These are phyloP conservation scores for Phytophthora multivora DNA, from an alignment of 352 stramenopile genomes.

Conservation along the genomic window DNA sequence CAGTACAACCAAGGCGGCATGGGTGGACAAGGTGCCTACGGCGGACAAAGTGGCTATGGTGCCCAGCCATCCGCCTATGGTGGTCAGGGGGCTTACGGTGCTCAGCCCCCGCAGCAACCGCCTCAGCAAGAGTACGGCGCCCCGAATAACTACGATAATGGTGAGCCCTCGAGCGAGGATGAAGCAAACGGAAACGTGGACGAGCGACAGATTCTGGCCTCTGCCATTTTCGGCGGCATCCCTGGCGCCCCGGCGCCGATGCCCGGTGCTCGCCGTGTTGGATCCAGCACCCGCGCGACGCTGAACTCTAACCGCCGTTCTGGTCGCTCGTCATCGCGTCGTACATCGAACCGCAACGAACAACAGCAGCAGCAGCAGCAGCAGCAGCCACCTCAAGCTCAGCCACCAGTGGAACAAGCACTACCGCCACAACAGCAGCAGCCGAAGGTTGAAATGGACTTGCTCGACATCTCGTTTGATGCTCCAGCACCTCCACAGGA, in stretches of 20 bases:
- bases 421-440: conserved; percentile 38
- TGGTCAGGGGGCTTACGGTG: conserved; percentile 39
- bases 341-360: conserved; percentile 45
- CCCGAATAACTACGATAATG: conserved; percentile 50
- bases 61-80: conserved; percentile 44
- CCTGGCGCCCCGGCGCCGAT: conserved; percentile 66
- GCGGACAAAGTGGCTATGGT: conserved; percentile 42
- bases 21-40: conserved; percentile 33
- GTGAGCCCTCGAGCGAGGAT: conserved; percentile 48
- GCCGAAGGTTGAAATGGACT: conserved; percentile 71
- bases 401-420: conserved; percentile 39
- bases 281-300: conserved; percentile 28
- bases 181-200: conserved; percentile 48
- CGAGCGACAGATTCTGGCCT: conserved; percentile 90
- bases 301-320: conserved; percentile 38
- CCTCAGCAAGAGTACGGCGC: conserved; percentile 52
- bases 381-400: conserved; percentile 38
- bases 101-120: conserved; percentile 32
- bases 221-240: conserved; percentile 97
- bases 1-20: conserved; percentile 39
- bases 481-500: conserved; percentile 43
- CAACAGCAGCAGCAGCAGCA: conserved; percentile 45
- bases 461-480: conserved; percentile 88
- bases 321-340: conserved; percentile 26
- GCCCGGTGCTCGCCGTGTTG: conserved; percentile 41